Conservation (phyloP, 2,329 filamentous ascomycete genomes). For the Fusarium mangiferae region DNA sequence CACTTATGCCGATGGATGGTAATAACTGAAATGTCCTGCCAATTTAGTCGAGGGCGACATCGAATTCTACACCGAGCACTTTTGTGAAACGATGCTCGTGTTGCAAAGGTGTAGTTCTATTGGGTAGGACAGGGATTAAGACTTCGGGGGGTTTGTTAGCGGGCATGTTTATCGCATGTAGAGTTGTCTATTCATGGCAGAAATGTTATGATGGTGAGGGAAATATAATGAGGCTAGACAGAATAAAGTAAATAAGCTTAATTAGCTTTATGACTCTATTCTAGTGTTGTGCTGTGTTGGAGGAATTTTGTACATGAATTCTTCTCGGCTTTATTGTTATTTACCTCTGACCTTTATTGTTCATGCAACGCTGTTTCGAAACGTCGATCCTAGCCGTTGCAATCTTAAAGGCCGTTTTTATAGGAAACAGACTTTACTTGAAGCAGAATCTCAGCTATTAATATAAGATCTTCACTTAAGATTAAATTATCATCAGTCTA, state of each 20-base stretch:
- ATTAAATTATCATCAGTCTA: background rate
- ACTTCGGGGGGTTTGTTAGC: slow-evolving; percentile 4
- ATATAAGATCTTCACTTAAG: background rate
- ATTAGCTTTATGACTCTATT: background rate
- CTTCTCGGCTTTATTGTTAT: background rate
- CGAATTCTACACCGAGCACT: slow-evolving; percentile 20
- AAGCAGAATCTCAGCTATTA: background rate
- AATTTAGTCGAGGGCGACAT: slow-evolving; percentile 3
- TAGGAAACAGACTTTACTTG: background rate
- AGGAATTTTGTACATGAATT: background rate
- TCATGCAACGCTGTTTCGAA: background rate
- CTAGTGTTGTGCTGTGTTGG: too few relatives aligned
- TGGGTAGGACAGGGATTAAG: slow-evolving; percentile 16
- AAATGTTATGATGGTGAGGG: background rate
- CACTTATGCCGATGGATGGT: slow-evolving; percentile 3
- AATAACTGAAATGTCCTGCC: slow-evolving; percentile 15
- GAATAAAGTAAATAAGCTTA: background rate
- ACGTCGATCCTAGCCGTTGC: background rate
- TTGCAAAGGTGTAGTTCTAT: slow-evolving; percentile 28
- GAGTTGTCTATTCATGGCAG: background rate
- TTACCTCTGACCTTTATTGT: background rate
- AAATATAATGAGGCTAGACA: background rate
- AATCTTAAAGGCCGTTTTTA: background rate
- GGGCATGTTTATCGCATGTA: slow-evolving; percentile 21
- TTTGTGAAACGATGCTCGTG: slow-evolving; percentile 25